phyloP scores from a whole-genome alignment of 2,329 filamentous ascomycete species.

The Blastomyces silverae region DNA sequence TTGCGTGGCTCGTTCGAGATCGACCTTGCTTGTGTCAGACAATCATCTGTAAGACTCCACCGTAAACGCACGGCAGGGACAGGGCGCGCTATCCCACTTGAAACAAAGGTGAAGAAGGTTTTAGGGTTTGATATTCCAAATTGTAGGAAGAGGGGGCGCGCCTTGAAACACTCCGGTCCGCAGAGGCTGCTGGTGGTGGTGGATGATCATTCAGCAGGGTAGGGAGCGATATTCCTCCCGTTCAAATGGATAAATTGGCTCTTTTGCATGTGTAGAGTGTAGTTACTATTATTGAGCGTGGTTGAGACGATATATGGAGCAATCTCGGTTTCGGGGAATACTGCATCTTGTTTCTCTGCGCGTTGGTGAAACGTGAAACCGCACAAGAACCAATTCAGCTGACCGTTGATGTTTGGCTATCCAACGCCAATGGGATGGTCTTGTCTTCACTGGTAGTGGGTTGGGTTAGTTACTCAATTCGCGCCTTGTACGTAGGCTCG shows the following conservation, averaged over 20 bases:
- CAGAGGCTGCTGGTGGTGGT: background rate
- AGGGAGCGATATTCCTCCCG: background rate
- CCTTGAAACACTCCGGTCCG: background rate
- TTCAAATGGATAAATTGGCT: background rate
- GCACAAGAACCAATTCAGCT: background rate
- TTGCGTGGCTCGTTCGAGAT: no score
- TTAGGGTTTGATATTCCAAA: background rate
- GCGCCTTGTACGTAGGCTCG: no score
- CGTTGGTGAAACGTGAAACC: background rate
- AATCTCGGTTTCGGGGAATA: background rate
- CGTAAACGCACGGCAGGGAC: background rate
- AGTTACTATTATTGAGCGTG: background rate
- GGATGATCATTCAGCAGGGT: background rate
- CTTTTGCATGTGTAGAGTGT: background rate
- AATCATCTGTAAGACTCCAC: no score
- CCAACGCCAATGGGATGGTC: no score
- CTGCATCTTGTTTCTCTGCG: background rate
- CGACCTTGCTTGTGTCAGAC: no score
- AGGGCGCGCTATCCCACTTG: background rate
- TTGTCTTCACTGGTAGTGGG: no score
- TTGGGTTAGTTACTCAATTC: no score
- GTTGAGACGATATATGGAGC: background rate
- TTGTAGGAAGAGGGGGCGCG: background rate
- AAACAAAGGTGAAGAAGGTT: background rate
- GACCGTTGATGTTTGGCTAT: background rate